phyloP scores from a whole-genome alignment of 495 filamentous ascomycete genomes.

The Neurospora sp. region DNA sequence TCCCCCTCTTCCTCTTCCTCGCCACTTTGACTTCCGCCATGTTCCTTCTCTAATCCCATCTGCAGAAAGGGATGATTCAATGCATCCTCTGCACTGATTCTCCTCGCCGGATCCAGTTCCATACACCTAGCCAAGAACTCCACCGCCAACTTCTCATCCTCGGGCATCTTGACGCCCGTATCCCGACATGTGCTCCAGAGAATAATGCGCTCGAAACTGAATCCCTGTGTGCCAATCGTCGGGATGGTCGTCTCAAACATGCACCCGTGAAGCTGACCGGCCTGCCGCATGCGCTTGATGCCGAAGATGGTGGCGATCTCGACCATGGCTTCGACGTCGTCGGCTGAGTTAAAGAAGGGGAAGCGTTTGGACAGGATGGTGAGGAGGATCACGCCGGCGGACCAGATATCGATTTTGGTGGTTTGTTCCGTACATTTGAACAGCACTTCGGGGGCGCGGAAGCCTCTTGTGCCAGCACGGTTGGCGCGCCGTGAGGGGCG shows the following conservation, averaged over 20 bases:
- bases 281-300: slow-evolving; percentile 65
- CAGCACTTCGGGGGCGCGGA: slow-evolving; percentile 90
- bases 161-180: slow-evolving; percentile 34
- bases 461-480: slow-evolving; percentile 90
- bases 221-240: slow-evolving; percentile 75
- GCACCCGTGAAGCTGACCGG: slow-evolving; percentile 71
- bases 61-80: slow-evolving; percentile 65
- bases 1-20: slow-evolving; percentile 17
- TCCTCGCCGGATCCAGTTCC: slow-evolving; percentile 57
- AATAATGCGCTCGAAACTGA: slow-evolving; percentile 83
- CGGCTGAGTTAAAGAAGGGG: slow-evolving; percentile 95
- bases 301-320: slow-evolving; percentile 96
- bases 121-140: slow-evolving; percentile 58
- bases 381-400: slow-evolving; percentile 83
- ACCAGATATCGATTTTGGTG: slow-evolving; percentile 97
- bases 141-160: slow-evolving; percentile 55
- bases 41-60: slow-evolving; percentile 13
- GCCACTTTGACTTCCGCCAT: not conserved
- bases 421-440: slow-evolving; percentile 96
- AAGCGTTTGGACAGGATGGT: slow-evolving; percentile 85
- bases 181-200: slow-evolving; percentile 72
- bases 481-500: slow-evolving; percentile 86
- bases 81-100: slow-evolving; percentile 66
- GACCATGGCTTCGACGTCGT: slow-evolving; percentile 94
- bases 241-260: slow-evolving; percentile 87